Evolutionary conservation across 2,329 filamentous ascomycete species (phyloP).

Genomic region (Davidsoniella eucalypti): DNA sequence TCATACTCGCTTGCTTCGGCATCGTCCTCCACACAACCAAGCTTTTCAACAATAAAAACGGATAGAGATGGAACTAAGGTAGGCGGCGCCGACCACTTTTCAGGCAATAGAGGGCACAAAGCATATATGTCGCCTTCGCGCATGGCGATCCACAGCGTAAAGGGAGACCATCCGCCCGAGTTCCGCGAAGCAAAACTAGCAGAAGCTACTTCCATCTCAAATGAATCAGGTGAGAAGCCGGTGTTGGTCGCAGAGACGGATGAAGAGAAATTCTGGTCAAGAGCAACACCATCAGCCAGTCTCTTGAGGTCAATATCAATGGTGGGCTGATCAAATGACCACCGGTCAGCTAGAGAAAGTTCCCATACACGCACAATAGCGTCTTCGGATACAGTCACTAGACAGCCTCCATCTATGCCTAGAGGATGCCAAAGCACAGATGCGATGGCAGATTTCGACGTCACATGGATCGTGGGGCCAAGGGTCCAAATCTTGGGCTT

Average conservation of each 20-base stretch:
- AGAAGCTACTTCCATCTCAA: slow-evolving; percentile 87
- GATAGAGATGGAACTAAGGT: slow-evolving; percentile 69
- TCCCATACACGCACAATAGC: slow-evolving; percentile 86
- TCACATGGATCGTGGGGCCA: slow-evolving; percentile 83
- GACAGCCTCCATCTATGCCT: slow-evolving; percentile 60
- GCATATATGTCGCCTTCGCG: slow-evolving; percentile 84
- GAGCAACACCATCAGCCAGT: slow-evolving; percentile 64
- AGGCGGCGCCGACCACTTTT: slow-evolving; percentile 64
- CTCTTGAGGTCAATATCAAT: slow-evolving; percentile 80
- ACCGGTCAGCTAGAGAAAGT: slow-evolving; percentile 64
- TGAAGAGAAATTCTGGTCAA: slow-evolving; percentile 70
- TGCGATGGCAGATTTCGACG: slow-evolving; percentile 63
- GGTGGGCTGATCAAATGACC: slow-evolving; percentile 71
- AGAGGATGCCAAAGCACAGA: slow-evolving; percentile 87
- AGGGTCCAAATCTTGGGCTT: slow-evolving; percentile 77
- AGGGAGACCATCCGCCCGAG: slow-evolving; percentile 78
- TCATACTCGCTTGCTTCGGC: slow-evolving; percentile 32
- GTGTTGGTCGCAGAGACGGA: slow-evolving; percentile 58
- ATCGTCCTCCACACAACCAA: slow-evolving; percentile 46
- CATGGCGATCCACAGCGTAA: slow-evolving; percentile 98
- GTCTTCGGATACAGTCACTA: slow-evolving; percentile 80
- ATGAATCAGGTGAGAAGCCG: slow-evolving; percentile 71
- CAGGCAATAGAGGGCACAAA: slow-evolving; percentile 74
- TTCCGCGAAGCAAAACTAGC: slow-evolving; percentile 57
- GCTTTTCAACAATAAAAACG: slow-evolving; percentile 63